phyloP scores from a whole-genome alignment of 208 protist species.

The Trypanosoma boissoni region DNA sequence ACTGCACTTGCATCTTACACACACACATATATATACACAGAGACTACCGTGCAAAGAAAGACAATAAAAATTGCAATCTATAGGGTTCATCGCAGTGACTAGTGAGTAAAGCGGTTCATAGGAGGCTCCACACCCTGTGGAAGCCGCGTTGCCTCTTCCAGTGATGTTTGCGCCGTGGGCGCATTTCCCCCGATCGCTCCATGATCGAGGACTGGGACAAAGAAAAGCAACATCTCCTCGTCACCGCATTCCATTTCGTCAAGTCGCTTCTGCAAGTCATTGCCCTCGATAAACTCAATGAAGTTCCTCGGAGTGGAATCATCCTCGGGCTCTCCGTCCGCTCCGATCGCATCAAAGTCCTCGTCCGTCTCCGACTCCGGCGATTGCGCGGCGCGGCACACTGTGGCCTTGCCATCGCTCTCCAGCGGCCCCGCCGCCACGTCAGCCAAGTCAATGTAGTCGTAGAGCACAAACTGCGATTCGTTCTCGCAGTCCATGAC shows the following conservation, averaged over 20 bases:
- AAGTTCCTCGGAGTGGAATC: not conserved
- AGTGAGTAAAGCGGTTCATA: no score
- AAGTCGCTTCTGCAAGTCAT: not conserved
- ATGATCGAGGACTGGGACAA: not conserved
- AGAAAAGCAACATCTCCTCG: not conserved
- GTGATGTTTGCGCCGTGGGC: no score
- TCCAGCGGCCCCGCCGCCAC: not conserved
- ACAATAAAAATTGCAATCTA: no score
- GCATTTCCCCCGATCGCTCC: no score
- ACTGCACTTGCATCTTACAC: no score
- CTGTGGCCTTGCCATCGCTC: not conserved
- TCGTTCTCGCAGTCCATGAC: conserved; percentile 17
- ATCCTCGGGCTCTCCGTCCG: not conserved
- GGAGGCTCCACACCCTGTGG: no score
- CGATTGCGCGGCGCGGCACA: not conserved
- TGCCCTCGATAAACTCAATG: not conserved
- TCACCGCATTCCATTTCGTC: not conserved
- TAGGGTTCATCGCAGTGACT: no score
- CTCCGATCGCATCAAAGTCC: not conserved
- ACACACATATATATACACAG: no score
- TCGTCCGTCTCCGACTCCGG: not conserved
- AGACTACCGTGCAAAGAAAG: no score
- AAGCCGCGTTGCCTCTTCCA: no score
- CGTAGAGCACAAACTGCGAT: conserved; percentile 1
- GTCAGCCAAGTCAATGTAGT: not conserved